phyloP scores from a whole-genome alignment of 352 stramenopile genomes.

The Pythium sp. region DNA sequence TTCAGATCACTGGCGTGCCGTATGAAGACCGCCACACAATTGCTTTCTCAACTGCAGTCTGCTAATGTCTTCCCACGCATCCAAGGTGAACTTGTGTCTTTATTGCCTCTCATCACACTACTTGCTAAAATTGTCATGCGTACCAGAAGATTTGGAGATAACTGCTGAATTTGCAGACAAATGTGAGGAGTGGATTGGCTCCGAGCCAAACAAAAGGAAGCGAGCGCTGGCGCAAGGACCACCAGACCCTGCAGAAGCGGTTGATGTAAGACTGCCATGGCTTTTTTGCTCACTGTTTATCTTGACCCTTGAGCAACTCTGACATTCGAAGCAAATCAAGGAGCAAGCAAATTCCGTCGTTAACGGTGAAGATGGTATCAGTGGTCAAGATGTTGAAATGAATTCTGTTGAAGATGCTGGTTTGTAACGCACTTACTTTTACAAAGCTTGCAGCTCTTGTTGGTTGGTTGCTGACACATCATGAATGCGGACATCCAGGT shows the following conservation, averaged over 20 bases:
- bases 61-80: slow-evolving; percentile 17
- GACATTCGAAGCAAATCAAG: background rate
- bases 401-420: background rate
- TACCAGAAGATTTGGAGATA: slow-evolving; percentile 13
- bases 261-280: background rate
- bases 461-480: background rate
- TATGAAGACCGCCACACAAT: slow-evolving; percentile 45
- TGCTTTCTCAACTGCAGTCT: slow-evolving; percentile 43
- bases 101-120: background rate
- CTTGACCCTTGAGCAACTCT: background rate
- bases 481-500: background rate
- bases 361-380: background rate
- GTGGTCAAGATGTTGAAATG: background rate
- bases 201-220: slow-evolving; percentile 44
- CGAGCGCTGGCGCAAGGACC: slow-evolving; percentile 15
- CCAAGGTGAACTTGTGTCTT: slow-evolving; percentile 12
- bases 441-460: too few relatives aligned
- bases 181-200: slow-evolving; percentile 26
- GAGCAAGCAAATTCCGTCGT: background rate
- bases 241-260: background rate
- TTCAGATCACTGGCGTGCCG: slow-evolving; percentile 54
- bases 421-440: too few relatives aligned
- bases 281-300: background rate
- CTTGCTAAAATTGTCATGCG: background rate
- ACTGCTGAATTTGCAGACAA: slow-evolving; percentile 21